Evolutionary conservation across 768 basidiomycete species (phyloP), one percentile per base, ranked within the genome.

Genomic region (Pholiota conissans): DNA sequence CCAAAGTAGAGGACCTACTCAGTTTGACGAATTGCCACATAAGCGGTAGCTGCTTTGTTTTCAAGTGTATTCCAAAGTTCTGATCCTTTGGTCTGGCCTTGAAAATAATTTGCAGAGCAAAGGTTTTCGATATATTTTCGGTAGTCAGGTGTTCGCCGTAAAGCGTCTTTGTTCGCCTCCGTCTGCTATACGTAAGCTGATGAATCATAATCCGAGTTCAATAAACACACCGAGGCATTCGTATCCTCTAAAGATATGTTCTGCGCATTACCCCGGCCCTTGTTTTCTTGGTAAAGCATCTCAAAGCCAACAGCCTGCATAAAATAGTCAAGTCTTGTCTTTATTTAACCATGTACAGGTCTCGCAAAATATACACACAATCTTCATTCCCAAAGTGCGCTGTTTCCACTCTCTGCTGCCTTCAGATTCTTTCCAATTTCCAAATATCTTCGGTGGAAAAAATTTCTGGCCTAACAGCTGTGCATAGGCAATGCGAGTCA

Each of bases 401-500:
- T 91, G 86, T 63, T 87, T 81, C 85, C 86, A 85, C 62, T 91
- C 86, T 39, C 76, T 72, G 1, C 82, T 84, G 5, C 80, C 85
- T 72, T 90, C 85, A 16, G 64, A 73, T 62, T 86, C 89, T 59
- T 76, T 70, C 79, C 86, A 90, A 52, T 79, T 79, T 4, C 93
- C 92, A 66, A 98, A 99, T 26, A 90, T 77, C 67, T 90, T 94
- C 1, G 95, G 94, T 4, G 96, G 90, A 67, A 87, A 89, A 69
- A 98, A 98, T 55, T 86, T 91, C 72, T 98, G 97, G 5, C 94
- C 91, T 32, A 88, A 71, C 26, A 98, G 76, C 67, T 98, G 97
- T 6, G 97, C 97, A 70, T 97, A 99, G 1, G 94, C 91, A 0
- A 93, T 90, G 51, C 95, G 82, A 2, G 96, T 97, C 83, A 96